Evolutionary conservation across 108 stramenopile species (phyloP), one percentile per base, ranked within the genome.

Genomic region (Skeletonema potamos): DNA sequence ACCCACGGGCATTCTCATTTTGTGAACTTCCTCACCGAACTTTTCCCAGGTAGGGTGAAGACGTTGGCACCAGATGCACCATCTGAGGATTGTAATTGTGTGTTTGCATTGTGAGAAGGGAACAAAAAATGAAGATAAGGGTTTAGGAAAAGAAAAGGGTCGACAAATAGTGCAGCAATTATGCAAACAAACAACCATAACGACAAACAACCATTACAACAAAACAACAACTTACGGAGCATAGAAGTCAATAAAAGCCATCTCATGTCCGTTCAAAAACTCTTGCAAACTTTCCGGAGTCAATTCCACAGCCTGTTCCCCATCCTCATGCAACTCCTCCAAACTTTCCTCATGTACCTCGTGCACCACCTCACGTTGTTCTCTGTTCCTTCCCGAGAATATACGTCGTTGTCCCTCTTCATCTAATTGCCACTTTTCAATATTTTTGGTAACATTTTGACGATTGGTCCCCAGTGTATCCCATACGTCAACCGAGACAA

Each of bases 31-130:
- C 41, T 82, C 66, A 0, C 90, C 93, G 77, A 94, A 89, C 66
- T 91, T 82, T 84, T 99, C 97, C 97, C 97, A 98, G 0, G 96
- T 97, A 1, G 98, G 98, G 36, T 83, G 83, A 34, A 99, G 85
- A 41, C 96, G 82, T 72, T 97, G 96, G 73, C 98, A 99, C 98
- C 98, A 99, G 32, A 86, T 62, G 60, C 90, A 91, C 90, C 92
- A 91, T 15, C 48, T 41, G n/a, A 41, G 13, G n/a, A n/a, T 41
- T 41, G 39, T 41, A 15, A 41, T 41, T 41, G 39, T 41, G 39
- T 4, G 39, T 41, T 41, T 41, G 39, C 39, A 41, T 41, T 41
- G 30, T 32, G 30, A 6, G 39, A 4, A 41, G 37, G 1, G 37
- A 39, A 39, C 2, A 39, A 15, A 39, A 2, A 15, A 39, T 13